These are phyloP conservation scores for Massariosphaeria phaeospora DNA, from an alignment of 495 filamentous ascomycete genomes.

Conservation along the genomic window DNA sequence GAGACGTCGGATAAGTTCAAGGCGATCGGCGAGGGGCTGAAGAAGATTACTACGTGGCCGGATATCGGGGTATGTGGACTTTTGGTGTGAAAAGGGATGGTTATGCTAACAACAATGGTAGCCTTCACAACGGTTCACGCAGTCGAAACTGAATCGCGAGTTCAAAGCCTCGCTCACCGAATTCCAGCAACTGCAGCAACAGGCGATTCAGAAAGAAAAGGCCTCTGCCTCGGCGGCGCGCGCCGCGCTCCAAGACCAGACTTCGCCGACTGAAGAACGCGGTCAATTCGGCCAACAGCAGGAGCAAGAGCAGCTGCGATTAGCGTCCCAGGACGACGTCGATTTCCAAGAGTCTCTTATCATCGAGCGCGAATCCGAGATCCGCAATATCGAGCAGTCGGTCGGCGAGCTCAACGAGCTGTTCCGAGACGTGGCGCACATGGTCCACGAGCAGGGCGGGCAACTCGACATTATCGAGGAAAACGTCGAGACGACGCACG, in stretches of 20 bases:
- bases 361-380: slow-evolving; percentile 91
- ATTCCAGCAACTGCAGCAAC: slow-evolving; percentile 85
- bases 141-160: slow-evolving; percentile 87
- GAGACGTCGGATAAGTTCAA: slow-evolving; percentile 85
- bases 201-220: slow-evolving; percentile 86
- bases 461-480: slow-evolving; percentile 81
- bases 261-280: slow-evolving; percentile 31
- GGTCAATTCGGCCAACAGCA: slow-evolving; percentile 53
- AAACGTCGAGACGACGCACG: slow-evolving; percentile 75
- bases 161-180: slow-evolving; percentile 81
- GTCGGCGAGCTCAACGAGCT: slow-evolving; percentile 94
- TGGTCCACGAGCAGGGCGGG: slow-evolving; percentile 89
- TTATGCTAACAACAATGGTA: slow-evolving; percentile 36
- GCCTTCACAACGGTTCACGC: slow-evolving; percentile 89
- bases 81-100: neutral
- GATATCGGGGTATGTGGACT: slow-evolving; percentile 71
- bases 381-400: slow-evolving; percentile 92
- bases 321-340: slow-evolving; percentile 91
- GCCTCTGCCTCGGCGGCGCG: slow-evolving; percentile 77
- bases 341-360: slow-evolving; percentile 97
- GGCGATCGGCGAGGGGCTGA: slow-evolving; percentile 85
- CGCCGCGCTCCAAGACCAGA: slow-evolving; percentile 58
- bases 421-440: slow-evolving; percentile 93
- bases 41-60: slow-evolving; percentile 86
- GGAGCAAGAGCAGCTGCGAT: slow-evolving; percentile 69